Evolutionary conservation across 148 eudicot genomes (phyloP), one percentile per base, ranked within the genome.

Genomic region (Chenopodium berlandieri): DNA sequence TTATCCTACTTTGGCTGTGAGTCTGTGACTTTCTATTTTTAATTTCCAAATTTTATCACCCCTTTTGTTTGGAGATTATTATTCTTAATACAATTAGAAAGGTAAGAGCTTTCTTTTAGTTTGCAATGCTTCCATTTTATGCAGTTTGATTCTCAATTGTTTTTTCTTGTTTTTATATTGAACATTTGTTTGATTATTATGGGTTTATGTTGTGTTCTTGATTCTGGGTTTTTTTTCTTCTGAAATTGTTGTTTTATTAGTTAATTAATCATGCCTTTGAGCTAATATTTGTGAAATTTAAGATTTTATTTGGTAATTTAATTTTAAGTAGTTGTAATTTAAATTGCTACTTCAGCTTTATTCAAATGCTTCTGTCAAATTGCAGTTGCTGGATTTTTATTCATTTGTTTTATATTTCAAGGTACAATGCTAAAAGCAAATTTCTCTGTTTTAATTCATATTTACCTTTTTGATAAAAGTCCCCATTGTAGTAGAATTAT

Each of bases 1-100:
- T 54, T 83, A 79, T 79, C 82, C 79, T 40, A n/a, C 58, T 83
- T 78, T 44, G 71, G 50, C 50, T 47, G 50, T 32, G 34, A 32
- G 34, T 32, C 34, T 32, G 34, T 47, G 50, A 47, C 50, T 10
- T 47, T 10, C 11, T 7, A 47, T 47, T 47, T 68, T 25, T 64
- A 11, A 37, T 10, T 50, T 30, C 31, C 22, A 32, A 62, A 44
- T 12, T 13, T 81, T 13, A 37, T 23, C 27, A 25, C 70, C 44
- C 40, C 4, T 67, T 4, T 40, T 32, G 34, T 32, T 71, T 71
- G 2, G 27, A 27, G 27, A 27, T 27, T 27, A 27, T 27, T 27
- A 27, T 27, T 27, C 27, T 27, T 27, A 27, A 31, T 47, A 44
- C 9, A 12, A 6, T 19, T 2, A 20, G 1, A 54, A 69, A 84